Evolutionary conservation across 1,139 yeast genomes (phyloP), one percentile per base, ranked within the genome.

Genomic region (Yamadazyma spencermartinsiae): DNA sequence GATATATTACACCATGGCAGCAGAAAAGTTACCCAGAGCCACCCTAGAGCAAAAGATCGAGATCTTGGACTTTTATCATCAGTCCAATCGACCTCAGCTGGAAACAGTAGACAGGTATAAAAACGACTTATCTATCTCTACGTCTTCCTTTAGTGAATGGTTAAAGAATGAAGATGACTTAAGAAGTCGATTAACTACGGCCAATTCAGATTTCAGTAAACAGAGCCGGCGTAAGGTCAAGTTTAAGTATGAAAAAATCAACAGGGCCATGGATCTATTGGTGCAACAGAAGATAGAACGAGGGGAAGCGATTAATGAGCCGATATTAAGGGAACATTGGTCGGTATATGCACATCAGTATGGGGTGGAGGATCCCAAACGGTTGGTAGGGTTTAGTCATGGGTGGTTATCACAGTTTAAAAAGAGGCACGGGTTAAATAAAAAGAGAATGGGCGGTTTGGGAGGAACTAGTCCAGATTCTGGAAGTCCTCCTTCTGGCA

Each of bases 391-490:
- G 14, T 79, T 76, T 49, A 73, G 80, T 46, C 82, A 79, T 54
- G 84, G 84, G 6, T 79, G 84, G 84, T 57, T 79, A 32, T 64
- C 76, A 16, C 82, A 76, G 49, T 79, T 79, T 53, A 79, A 79
- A 51, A 78, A 76, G 49, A 57, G 83, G 39, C 81, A 77, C 48
- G 82, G 82, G 0, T 57, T 79, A 33, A 68, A 65, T 44, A 69
- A 64, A 44, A 62, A 63, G 37, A 51, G 68, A 39, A 61, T 63
- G 67, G 49, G 59, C 35, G 60, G 63, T 5, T 6, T 15, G 9
- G 20, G 28, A 3, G 17, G 15, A 17, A 18, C 18, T 5, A 27
- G 33, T 19, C 16, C 33, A 3, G 24, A 19, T 5, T 19, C 33
- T 30, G 15, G 9, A 8, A 15, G 21, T 13, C 31, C 31, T 14